phyloP scores from a whole-genome alignment of 192 early-diverging fungal species.

The Lobosporangium transversale region DNA sequence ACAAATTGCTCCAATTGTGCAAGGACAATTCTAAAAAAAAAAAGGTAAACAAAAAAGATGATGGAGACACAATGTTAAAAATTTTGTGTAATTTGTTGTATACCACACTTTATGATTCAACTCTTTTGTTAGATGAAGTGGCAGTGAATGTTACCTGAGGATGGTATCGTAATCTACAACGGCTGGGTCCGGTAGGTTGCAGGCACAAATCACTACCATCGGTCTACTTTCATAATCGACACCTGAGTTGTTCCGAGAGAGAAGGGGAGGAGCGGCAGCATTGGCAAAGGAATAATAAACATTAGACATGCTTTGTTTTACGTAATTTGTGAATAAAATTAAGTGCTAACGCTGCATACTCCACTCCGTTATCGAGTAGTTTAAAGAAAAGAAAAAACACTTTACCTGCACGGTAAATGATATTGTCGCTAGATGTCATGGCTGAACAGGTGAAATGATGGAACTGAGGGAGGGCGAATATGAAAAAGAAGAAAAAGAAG shows the following conservation, averaged over 20 bases:
- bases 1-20: constrained; percentile 82
- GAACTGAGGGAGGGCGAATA: neutral
- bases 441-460: neutral
- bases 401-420: constrained; percentile 53
- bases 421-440: constrained; percentile 50
- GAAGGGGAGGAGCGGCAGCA: no score
- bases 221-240: constrained; percentile 86
- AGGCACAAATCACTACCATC: constrained; percentile 84
- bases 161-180: constrained; percentile 86
- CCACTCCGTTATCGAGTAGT: no score
- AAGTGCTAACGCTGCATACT: no score
- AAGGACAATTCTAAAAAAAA: constrained; percentile 53
- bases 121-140: no score
- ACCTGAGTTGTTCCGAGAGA: no score
- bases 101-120: no score
- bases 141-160: constrained; percentile 64
- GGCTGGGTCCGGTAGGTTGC: constrained; percentile 87
- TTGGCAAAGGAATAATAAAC: no score
- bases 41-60: neutral
- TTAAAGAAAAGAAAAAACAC: no score
- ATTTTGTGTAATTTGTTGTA: no score
- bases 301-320: no score
- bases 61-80: neutral
- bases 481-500: neutral
- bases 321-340: no score